These are phyloP conservation scores for Tuber indicum DNA, from an alignment of 495 filamentous ascomycete genomes.

Conservation along the genomic window DNA sequence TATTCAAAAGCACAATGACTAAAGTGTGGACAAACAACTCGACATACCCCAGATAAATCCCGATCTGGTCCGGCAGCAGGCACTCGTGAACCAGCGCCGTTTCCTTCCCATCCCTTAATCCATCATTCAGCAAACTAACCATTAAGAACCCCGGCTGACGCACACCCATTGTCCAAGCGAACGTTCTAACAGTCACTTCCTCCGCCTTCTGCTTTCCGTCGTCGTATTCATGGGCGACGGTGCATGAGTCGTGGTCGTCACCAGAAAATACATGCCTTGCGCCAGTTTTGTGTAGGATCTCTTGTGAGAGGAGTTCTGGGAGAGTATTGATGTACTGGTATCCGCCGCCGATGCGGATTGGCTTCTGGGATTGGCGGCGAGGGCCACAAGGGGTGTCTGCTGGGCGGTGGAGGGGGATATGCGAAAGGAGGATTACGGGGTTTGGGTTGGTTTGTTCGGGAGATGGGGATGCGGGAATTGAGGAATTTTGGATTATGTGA, in stretches of 20 bases:
- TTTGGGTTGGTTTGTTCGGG: not conserved
- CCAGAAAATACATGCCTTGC: constrained; percentile 77
- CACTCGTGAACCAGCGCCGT: constrained; percentile 85
- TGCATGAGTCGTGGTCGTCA: constrained; percentile 96
- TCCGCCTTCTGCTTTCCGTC: constrained; percentile 53
- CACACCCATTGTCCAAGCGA: constrained; percentile 92
- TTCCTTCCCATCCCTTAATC: constrained; percentile 48
- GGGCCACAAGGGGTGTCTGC: constrained; percentile 80
- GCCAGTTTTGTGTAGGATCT: constrained; percentile 62
- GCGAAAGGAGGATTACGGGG: constrained; percentile 67
- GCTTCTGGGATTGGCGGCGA: constrained; percentile 71
- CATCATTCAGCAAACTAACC: constrained; percentile 82
- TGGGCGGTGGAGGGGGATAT: constrained; percentile 76
- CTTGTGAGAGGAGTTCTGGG: constrained; percentile 60
- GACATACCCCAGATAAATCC: constrained; percentile 48
- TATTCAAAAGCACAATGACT: not conserved
- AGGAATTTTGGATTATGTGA: not conserved
- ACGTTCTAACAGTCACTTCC: constrained; percentile 88
- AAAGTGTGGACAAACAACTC: not conserved
- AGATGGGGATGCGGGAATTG: not conserved
- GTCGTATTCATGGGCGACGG: constrained; percentile 62
- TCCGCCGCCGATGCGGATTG: constrained; percentile 63
- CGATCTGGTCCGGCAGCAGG: constrained; percentile 76
- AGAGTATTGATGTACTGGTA: constrained; percentile 97
- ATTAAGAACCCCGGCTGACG: constrained; percentile 78